Evolutionary conservation across 2,329 filamentous ascomycete genomes (phyloP), one percentile per base, ranked within the genome.

Genomic region (Calonectria pseudoreteaudii): DNA sequence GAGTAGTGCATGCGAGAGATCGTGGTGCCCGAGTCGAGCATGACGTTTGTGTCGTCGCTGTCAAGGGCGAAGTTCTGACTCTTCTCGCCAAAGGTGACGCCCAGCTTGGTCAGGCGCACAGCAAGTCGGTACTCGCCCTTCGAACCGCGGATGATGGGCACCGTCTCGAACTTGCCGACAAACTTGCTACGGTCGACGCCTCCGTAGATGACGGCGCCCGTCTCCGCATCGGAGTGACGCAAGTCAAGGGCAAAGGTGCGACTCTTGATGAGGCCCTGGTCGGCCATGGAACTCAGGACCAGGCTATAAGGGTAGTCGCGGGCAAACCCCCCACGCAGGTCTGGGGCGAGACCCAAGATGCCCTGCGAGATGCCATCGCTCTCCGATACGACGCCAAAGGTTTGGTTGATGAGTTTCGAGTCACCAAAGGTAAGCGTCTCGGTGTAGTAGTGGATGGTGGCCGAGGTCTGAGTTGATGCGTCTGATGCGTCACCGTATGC

Each of bases 21-120:
- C 0, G 89, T 90, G 1, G 88, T 87, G 66, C 90, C 90, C 3
- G 87, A 88, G 82, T 91, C 90, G 66, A 91, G 84, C 80, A 89
- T 84, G 28, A 88, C 86, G 62, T 84, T 85, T 13, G 83, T 77
- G 30, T 88, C 86, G 9, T 80, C 72, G 1, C 70, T 74, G 2
- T 69, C 52, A 1, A 86, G 77, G 20, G 73, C 66, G 75, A 81
- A 83, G 62, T 72, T 80, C 47, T 78, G 30, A 0, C 78, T 72
- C 9, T 73, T 52, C 28, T 70, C 77, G n/a, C 66, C 66, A 18
- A 82, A n/a, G 2, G 81, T 82, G 28, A 85, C 67, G 14, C 84
- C 84, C 2, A 86, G 65, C 4, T 75, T 81, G 20, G 75, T 75
- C 6, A 87, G 69, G 23, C 77, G 71, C 41, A 85, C 81, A 18